Evolutionary conservation across 371 early-diverging fungal species (phyloP), one percentile per base, ranked within the genome.

Genomic region (Zychaea mexicana): DNA sequence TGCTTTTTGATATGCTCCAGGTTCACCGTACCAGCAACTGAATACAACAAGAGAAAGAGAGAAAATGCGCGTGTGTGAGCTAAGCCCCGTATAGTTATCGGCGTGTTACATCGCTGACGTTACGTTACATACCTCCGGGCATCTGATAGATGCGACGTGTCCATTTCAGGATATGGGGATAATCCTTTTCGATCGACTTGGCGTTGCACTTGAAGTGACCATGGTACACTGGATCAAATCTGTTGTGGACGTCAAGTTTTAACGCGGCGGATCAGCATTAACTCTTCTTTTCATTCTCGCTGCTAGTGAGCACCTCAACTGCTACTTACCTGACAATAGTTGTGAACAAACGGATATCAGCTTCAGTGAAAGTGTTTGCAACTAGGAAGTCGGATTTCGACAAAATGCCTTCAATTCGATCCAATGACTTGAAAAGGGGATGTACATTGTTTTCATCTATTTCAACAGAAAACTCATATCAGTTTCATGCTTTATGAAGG

Each of bases 1-100:
- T 97, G 97, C 4, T 79, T 68, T 81, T 96, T 96, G 87, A 98
- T 98, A 70, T 98, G 97, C 36, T 90, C 86, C 92, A 96, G 90
- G 76, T 95, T 88, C 45, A 94, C 91, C 0, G 96, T 96, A 27
- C 87, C 88, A 4, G 78, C 78, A 54, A 91, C 82, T 77, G 72
- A 15, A 46, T 5, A 26, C 9, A 26, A 26, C 22, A 42, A 6
- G 15, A 57, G n/a, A 26, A 21, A 24, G 26, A 31, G 17, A 17
- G 21, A 33, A 0, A 27, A 31, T 30, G 33, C 28, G 36, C 8
- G 36, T 1, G 36, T 2, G 21, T 49, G 24, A 49, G 26, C 49
- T 31, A 49, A 58, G 59, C 42, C 19, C 28, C 59, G 24, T 22
- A 45, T 17, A 17, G 39, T 10, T n/a, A 42, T 42, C 1, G n/a